Evolutionary conservation across 2,329 filamentous ascomycete species (phyloP).

Genomic region (Curvularia eragrostidis): DNA sequence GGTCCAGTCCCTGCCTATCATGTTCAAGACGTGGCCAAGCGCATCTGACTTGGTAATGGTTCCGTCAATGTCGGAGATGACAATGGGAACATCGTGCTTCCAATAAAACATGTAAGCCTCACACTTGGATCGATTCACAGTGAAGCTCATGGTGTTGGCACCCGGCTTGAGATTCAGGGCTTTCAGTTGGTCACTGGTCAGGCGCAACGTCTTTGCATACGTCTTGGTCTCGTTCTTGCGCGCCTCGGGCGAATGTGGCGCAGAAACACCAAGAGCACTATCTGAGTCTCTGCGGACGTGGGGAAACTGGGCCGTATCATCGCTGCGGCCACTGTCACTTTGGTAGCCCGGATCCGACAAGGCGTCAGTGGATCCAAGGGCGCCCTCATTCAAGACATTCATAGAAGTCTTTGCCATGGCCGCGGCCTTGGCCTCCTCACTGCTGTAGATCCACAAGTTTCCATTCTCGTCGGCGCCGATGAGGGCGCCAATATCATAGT

Average conservation of each 20-base stretch:
- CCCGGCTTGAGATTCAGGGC: constrained; percentile 80
- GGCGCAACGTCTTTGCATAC: constrained; percentile 92
- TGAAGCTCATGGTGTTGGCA: constrained; percentile 95
- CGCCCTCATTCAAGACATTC: constrained; percentile 58
- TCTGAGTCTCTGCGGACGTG: constrained; percentile 73
- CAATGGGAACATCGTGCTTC: constrained; percentile 88
- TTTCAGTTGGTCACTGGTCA: constrained; percentile 96
- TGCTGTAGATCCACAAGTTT: constrained; percentile 99
- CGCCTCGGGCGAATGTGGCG: constrained; percentile 60
- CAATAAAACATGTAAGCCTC: constrained; percentile 92
- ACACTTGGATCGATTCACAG: constrained; percentile 92
- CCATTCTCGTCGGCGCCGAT: constrained; percentile 95
- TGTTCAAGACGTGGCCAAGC: constrained; percentile 90
- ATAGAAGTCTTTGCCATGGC: constrained; percentile 71
- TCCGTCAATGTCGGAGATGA: constrained; percentile 98
- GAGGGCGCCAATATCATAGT: constrained; percentile 93
- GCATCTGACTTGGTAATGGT: constrained; percentile 98
- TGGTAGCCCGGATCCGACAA: constrained; percentile 94
- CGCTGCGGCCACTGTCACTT: constrained; percentile 77
- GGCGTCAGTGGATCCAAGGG: constrained; percentile 73
- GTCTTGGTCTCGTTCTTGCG: constrained; percentile 74
- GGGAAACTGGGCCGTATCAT: constrained; percentile 59
- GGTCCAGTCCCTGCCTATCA: constrained; percentile 98
- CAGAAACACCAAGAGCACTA: constrained; percentile 70
- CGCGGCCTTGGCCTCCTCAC: constrained; percentile 91